phyloP scores from a whole-genome alignment of 345 rosid species.

The Salix purpurea region DNA sequence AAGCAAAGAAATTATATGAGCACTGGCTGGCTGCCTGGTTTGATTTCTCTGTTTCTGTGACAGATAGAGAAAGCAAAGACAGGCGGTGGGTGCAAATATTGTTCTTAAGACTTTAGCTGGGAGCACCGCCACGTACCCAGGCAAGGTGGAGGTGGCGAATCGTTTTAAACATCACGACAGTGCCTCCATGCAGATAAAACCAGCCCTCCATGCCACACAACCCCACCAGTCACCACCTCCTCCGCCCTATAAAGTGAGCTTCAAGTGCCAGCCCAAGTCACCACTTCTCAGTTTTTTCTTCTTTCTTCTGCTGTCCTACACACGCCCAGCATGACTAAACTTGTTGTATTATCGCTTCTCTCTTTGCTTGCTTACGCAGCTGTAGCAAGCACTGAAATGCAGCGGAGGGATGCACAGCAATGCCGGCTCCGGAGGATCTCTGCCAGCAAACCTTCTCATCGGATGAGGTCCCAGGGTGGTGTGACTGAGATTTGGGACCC shows the following conservation, averaged over 20 bases:
- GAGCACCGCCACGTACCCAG: neutral
- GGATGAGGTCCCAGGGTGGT: slow-evolving; percentile 27
- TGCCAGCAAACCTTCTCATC: slow-evolving; percentile 17
- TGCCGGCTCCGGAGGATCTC: slow-evolving; percentile 26
- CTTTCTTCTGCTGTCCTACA: neutral
- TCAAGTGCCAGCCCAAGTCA: neutral
- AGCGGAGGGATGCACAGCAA: slow-evolving; percentile 17
- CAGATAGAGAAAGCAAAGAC: slow-evolving; percentile 1
- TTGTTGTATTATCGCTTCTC: slow-evolving; percentile 7
- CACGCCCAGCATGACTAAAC: neutral
- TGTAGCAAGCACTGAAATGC: slow-evolving; percentile 8
- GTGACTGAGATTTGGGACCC: slow-evolving; percentile 31
- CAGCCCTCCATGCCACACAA: neutral
- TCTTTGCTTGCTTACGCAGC: slow-evolving; percentile 4
- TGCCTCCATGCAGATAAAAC: neutral
- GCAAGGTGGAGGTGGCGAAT: neutral
- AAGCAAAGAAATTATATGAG: neutral
- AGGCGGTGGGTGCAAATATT: neutral
- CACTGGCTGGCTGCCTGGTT: neutral
- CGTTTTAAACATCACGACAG: neutral
- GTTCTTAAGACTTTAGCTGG: neutral
- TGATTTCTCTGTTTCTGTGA: neutral
- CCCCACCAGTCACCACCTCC: neutral
- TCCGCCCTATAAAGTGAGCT: neutral
- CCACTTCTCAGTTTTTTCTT: neutral